These are phyloP conservation scores for Macaranga tanarius DNA, from an alignment of 441 rosid species.

Conservation along the genomic window DNA sequence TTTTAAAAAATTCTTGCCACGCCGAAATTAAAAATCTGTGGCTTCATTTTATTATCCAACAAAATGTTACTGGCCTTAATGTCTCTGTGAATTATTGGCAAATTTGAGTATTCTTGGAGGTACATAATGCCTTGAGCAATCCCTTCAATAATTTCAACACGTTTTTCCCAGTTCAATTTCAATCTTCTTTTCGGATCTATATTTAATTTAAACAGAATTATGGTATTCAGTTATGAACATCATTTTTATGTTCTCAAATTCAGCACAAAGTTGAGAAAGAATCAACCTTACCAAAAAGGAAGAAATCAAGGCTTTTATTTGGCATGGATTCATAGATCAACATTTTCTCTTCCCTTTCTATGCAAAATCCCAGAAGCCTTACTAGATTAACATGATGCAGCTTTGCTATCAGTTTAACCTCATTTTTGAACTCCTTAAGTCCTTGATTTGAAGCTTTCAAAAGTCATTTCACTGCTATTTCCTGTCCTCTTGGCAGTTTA, in stretches of 20 bases:
- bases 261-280: neutral
- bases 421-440: constrained; percentile 48
- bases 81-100: constrained; percentile 36
- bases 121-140: constrained; percentile 36
- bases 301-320: constrained; percentile 43
- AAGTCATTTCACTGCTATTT: constrained; percentile 51
- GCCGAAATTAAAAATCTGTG: constrained; percentile 35
- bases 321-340: constrained; percentile 50
- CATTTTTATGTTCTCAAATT: neutral
- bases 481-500: constrained; percentile 41
- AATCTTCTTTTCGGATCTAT: constrained; percentile 20
- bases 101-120: constrained; percentile 41
- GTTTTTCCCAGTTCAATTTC: constrained; percentile 32
- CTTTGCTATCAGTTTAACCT: constrained; percentile 43
- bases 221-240: neutral
- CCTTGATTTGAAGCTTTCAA: constrained; percentile 47
- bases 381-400: constrained; percentile 54
- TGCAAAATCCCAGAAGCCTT: constrained; percentile 41
- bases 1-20: constrained; percentile 32
- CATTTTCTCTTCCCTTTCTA: constrained; percentile 45
- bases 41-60: constrained; percentile 30
- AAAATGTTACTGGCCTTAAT: constrained; percentile 37
- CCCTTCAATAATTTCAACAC: constrained; percentile 34
- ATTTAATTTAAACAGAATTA: neutral
- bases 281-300: constrained; percentile 34